Conservation (phyloP, 371 early-diverging fungal genomes). For the Mucor piriformis region DNA sequence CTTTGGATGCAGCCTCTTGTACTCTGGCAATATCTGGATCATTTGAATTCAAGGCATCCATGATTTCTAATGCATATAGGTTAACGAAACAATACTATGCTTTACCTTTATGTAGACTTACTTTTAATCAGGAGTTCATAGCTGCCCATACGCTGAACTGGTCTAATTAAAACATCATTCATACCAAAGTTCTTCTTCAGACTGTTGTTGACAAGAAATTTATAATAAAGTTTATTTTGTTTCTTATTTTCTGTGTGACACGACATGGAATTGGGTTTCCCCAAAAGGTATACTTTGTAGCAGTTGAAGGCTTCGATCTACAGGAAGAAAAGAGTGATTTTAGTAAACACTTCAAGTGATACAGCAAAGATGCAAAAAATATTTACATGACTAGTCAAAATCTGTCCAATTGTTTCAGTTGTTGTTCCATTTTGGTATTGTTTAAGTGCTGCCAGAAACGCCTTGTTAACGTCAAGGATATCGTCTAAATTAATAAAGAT, state of each 20-base stretch:
- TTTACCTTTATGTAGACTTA: too few relatives aligned
- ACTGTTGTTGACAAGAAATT: slow-evolving; percentile 20
- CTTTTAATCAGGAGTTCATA: slow-evolving; percentile 24
- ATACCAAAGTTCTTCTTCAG: slow-evolving; percentile 15
- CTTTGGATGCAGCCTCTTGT: slow-evolving; percentile 11
- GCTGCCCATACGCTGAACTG: slow-evolving; percentile 31
- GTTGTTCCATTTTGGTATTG: slow-evolving; percentile 11
- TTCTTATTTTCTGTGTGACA: slow-evolving; percentile 23
- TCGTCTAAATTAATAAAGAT: slow-evolving; percentile 35
- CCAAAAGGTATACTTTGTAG: slow-evolving; percentile 28
- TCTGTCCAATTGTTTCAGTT: slow-evolving; percentile 25
- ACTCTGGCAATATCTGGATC: slow-evolving; percentile 17
- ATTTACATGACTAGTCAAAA: slow-evolving; percentile 26
- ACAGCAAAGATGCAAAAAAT: neutral
- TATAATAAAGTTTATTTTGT: slow-evolving; percentile 17
- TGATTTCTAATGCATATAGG: neutral
- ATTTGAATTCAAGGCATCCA: slow-evolving; percentile 2
- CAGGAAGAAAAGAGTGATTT: neutral
- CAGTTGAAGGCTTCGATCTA: slow-evolving; percentile 25
- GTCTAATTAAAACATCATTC: slow-evolving; percentile 24
- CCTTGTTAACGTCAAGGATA: slow-evolving; percentile 23
- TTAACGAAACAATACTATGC: neutral
- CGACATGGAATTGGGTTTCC: slow-evolving; percentile 6
- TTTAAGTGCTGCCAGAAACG: slow-evolving; percentile 20
- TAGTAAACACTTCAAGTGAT: neutral